Evolutionary conservation across 139 green algal species (phyloP).

Genomic region (Asterochloris erici): DNA sequence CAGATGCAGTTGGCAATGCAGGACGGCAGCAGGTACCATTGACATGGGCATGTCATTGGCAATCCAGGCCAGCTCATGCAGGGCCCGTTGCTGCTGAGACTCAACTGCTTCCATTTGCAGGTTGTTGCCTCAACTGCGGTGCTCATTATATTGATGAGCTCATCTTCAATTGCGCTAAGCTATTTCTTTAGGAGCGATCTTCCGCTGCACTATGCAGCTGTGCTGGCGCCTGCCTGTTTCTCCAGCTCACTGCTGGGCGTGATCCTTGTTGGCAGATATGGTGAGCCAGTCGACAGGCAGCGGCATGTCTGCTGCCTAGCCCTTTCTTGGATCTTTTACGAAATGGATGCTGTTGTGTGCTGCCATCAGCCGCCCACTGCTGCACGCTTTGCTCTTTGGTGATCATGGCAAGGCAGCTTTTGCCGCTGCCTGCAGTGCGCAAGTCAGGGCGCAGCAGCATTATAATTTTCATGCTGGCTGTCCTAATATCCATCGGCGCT

Average conservation of each 20-base stretch:
- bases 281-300: slow-evolving; percentile 2
- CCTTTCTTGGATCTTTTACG: no score
- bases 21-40: neutral
- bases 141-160: slow-evolving; percentile 34
- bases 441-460: no score
- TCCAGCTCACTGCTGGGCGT: slow-evolving; percentile 26
- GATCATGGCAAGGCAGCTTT: no score
- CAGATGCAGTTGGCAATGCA: neutral
- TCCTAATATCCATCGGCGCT: no score
- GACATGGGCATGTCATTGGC: neutral
- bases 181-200: slow-evolving; percentile 22
- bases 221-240: slow-evolving; percentile 27
- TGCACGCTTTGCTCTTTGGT: no score
- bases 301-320: no score
- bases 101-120: slow-evolving; percentile 6
- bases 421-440: no score
- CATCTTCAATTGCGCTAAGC: slow-evolving; percentile 18
- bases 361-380: no score
- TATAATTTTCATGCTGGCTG: no score
- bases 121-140: slow-evolving; percentile 29
- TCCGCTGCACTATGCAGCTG: slow-evolving; percentile 17
- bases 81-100: neutral
- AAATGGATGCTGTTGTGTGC: no score
- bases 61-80: neutral
- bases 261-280: slow-evolving; percentile 7